Evolutionary conservation across 768 basidiomycete genomes (phyloP).

Genomic region (Tulasnella sp.): DNA sequence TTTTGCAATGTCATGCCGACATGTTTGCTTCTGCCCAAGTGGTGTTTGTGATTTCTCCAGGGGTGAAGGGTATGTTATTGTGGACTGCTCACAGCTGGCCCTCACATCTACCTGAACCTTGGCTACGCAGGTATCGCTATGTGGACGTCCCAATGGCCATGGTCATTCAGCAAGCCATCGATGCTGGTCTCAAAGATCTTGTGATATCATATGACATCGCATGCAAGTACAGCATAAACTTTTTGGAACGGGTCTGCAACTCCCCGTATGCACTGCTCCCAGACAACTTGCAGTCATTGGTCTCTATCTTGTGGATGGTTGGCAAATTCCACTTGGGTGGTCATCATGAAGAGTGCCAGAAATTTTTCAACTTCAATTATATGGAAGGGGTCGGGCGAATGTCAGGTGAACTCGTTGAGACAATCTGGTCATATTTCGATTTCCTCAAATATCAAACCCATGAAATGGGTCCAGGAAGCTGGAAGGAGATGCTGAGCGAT

Average conservation of each 20-base stretch:
- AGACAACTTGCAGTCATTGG: not conserved
- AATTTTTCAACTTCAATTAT: not conserved
- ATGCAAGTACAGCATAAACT: constrained; percentile 10
- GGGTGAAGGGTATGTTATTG: not conserved
- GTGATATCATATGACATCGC: constrained; percentile 6
- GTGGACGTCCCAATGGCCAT: not conserved
- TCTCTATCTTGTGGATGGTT: not conserved
- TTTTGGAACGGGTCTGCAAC: not conserved
- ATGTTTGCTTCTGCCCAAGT: not conserved
- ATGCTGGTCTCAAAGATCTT: not conserved
- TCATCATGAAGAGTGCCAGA: not conserved
- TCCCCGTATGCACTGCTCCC: not conserved
- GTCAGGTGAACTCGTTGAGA: constrained; percentile 2
- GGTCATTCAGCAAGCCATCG: not conserved
- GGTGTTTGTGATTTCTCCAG: not conserved
- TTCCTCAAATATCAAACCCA: not conserved
- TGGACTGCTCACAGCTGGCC: not conserved
- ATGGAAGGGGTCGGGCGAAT: not conserved
- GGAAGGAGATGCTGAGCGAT: not conserved
- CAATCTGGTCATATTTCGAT: not conserved
- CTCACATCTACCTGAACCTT: not conserved
- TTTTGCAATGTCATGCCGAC: not conserved
- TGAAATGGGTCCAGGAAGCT: not conserved
- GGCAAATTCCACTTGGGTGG: not conserved
- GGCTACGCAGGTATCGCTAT: not conserved